phyloP scores from a whole-genome alignment of 805 yeast genomes.

The Saccharomyces jurei region DNA sequence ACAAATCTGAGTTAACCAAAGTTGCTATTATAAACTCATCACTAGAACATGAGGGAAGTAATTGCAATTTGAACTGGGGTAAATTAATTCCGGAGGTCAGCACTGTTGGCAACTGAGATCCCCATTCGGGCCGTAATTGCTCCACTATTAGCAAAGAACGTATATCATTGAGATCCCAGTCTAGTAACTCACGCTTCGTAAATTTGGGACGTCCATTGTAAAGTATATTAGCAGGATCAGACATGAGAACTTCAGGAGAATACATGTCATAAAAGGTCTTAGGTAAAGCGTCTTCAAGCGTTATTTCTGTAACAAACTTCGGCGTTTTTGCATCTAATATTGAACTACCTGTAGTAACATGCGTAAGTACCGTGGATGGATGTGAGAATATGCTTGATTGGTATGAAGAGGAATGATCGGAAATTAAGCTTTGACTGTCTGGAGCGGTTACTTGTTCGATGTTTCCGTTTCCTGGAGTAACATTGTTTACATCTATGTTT shows the following conservation, averaged over 20 bases:
- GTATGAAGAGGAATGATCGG: conserved; percentile 18
- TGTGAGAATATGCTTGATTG: conserved; percentile 25
- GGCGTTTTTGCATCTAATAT: conserved; percentile 3
- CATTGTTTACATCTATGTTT: neutral
- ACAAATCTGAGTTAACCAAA: conserved; percentile 53
- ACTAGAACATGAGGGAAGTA: conserved; percentile 45
- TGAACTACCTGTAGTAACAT: conserved; percentile 11
- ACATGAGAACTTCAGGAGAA: conserved; percentile 43
- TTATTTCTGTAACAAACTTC: conserved; percentile 17
- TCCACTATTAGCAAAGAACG: conserved; percentile 54
- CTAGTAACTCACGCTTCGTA: conserved; percentile 53
- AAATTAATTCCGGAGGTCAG: conserved; percentile 16
- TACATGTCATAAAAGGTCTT: conserved; percentile 46
- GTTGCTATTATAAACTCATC: conserved; percentile 42
- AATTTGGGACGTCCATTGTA: conserved; percentile 55
- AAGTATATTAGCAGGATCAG: conserved; percentile 34
- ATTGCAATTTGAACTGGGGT: conserved; percentile 38
- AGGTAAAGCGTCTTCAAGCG: conserved; percentile 48
- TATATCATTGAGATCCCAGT: conserved; percentile 66
- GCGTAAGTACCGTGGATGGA: conserved; percentile 16
- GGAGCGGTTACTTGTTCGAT: neutral
- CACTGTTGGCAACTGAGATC: conserved; percentile 40
- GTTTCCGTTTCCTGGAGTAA: neutral
- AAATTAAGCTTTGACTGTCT: conserved; percentile 13
- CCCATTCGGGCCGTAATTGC: conserved; percentile 48